phyloP scores from a whole-genome alignment of 2,329 filamentous ascomycete genomes.

The Tolypocladium endophyticum region DNA sequence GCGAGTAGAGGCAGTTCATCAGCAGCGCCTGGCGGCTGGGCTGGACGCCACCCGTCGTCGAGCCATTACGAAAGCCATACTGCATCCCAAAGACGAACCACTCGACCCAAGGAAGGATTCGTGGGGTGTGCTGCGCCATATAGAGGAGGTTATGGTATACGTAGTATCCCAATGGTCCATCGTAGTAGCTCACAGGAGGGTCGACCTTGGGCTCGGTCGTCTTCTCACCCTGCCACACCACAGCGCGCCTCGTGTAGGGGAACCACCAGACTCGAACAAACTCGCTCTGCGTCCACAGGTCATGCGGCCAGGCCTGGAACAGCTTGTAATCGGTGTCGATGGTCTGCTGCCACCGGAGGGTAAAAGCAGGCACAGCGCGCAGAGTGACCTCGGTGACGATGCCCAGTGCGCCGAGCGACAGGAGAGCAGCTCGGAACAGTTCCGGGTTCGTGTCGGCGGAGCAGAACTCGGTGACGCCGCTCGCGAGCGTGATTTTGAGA shows the following conservation, averaged over 20 bases:
- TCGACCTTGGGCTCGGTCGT: constrained; percentile 50
- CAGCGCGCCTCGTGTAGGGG: constrained; percentile 78
- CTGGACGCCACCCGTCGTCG: constrained; percentile 64
- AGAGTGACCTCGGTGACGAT: constrained; percentile 87
- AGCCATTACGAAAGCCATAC: constrained; percentile 73
- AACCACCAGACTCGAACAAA: constrained; percentile 98
- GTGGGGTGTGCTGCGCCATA: constrained; percentile 65
- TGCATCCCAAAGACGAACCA: constrained; percentile 98
- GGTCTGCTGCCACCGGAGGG: constrained; percentile 78
- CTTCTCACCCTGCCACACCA: constrained; percentile 82
- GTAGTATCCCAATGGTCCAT: constrained; percentile 71
- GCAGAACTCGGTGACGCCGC: constrained; percentile 65
- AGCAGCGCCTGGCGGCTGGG: constrained; percentile 70
- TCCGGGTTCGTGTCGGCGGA: constrained; percentile 58
- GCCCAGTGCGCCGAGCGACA: constrained; percentile 82
- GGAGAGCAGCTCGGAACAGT: constrained; percentile 77
- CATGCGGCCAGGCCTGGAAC: constrained; percentile 58
- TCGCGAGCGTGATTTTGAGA: constrained; percentile 71
- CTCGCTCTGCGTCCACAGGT: constrained; percentile 74
- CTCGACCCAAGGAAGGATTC: constrained; percentile 77
- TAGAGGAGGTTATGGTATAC: constrained; percentile 88
- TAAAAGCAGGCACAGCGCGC: constrained; percentile 67
- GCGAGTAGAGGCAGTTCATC: constrained; percentile 97
- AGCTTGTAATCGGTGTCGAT: constrained; percentile 61
- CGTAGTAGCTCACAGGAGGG: constrained; percentile 66